Evolutionary conservation across 148 eudicot species (phyloP).

Genomic region (Amaranthus hypochondriacus): DNA sequence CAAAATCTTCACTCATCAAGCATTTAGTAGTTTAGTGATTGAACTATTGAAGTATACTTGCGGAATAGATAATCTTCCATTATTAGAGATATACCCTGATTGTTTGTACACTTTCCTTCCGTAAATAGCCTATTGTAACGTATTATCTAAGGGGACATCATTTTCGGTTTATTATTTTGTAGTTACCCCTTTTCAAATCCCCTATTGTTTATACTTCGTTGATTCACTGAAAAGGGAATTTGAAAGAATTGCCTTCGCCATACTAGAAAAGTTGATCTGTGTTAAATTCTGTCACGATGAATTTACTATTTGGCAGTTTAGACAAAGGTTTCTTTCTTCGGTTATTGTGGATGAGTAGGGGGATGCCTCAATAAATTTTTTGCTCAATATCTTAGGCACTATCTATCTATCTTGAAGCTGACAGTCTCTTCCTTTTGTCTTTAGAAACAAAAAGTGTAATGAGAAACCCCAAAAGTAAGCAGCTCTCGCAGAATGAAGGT

Average conservation of each 20-base stretch:
- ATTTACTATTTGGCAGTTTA: background rate
- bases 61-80: background rate
- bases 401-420: background rate
- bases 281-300: background rate
- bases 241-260: background rate
- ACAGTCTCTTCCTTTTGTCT: conserved; percentile 11
- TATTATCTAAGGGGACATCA: background rate
- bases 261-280: background rate
- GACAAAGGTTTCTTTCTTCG: background rate
- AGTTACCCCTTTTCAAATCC: background rate
- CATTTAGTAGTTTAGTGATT: background rate
- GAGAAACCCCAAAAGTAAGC: conserved; percentile 62
- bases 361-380: background rate
- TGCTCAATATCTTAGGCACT: too few relatives aligned
- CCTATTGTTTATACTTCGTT: background rate
- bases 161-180: background rate
- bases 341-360: background rate
- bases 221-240: background rate
- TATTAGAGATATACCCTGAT: background rate
- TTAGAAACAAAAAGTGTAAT: conserved; percentile 50
- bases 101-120: background rate
- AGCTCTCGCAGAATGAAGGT: conserved; percentile 36
- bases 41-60: too few relatives aligned
- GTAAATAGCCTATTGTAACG: too few relatives aligned
- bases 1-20: background rate